Percentiles rank a stretch among this genome's conserved stretches.
Evolutionary conservation across 495 filamentous ascomycete genomes (phyloP).

Genomic region (Thermochaetoides thermophila): DNA sequence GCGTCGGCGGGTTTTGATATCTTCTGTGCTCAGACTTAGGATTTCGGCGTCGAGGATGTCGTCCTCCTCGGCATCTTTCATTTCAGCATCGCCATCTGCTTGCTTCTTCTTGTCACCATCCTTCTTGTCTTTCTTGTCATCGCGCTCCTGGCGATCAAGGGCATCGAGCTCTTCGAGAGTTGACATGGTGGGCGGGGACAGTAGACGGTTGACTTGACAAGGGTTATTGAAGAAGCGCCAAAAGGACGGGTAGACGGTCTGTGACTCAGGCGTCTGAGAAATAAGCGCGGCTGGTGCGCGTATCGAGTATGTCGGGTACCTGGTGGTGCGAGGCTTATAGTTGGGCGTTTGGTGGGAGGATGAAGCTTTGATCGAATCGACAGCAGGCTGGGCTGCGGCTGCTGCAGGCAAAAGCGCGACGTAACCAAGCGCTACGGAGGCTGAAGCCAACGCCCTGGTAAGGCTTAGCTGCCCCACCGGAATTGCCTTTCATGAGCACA

Average conservation of each 20-base stretch:
- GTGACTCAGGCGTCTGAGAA: too few species aligned
- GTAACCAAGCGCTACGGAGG: constrained; percentile 18
- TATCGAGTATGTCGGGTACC: too few species aligned
- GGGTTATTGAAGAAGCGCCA: too few species aligned
- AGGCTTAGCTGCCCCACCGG: too few species aligned
- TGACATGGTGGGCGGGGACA: constrained; percentile 22
- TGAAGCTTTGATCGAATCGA: constrained; percentile 15
- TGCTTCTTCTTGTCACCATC: constrained; percentile 56
- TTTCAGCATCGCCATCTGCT: constrained; percentile 66
- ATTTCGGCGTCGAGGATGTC: constrained; percentile 85
- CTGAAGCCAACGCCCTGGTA: too few species aligned
- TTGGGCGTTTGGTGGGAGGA: constrained; percentile 10
- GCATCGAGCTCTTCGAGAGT: constrained; percentile 30
- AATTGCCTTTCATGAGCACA: too few species aligned
- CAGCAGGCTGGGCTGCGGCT: constrained; percentile 13
- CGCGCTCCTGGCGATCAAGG: constrained; percentile 53
- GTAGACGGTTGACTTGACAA: too few species aligned
- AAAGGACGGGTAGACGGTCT: too few species aligned
- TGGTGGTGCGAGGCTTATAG: too few species aligned
- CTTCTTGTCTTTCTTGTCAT: constrained; percentile 55
- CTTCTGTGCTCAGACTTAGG: constrained; percentile 73
- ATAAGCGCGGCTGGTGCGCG: too few species aligned
- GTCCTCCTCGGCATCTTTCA: constrained; percentile 67
- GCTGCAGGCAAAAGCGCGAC: constrained; percentile 25
- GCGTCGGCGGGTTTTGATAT: constrained; percentile 75